phyloP scores from a whole-genome alignment of 2,329 filamentous ascomycete genomes.

The Fusarium nygamai region DNA sequence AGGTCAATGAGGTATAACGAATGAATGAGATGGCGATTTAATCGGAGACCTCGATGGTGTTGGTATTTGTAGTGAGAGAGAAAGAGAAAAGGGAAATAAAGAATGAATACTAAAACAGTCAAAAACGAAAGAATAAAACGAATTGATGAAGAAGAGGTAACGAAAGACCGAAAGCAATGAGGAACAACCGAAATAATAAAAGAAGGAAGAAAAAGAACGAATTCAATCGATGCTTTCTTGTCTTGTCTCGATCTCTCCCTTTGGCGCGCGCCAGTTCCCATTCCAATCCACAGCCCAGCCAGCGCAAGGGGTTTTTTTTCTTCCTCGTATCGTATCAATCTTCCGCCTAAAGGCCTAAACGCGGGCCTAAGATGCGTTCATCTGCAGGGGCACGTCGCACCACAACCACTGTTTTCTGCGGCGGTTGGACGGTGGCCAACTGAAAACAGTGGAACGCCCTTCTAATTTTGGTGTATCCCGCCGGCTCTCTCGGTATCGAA shows the following conservation, averaged over 20 bases:
- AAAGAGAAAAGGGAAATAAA: background rate
- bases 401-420: slow-evolving; percentile 30
- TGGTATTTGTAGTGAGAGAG: background rate
- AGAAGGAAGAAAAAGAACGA: slow-evolving; percentile 13
- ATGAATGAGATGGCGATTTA: background rate
- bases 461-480: slow-evolving; percentile 23
- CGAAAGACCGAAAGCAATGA: slow-evolving; percentile 5
- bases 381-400: slow-evolving; percentile 41
- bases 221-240: slow-evolving; percentile 4
- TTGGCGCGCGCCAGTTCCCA: slow-evolving; percentile 30
- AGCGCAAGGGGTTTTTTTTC: background rate
- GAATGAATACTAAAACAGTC: slow-evolving; percentile 10
- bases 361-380: background rate
- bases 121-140: slow-evolving; percentile 4
- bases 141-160: slow-evolving; percentile 2
- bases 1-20: background rate
- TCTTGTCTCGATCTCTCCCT: background rate
- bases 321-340: slow-evolving; percentile 13
- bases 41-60: slow-evolving; percentile 16
- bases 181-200: slow-evolving; percentile 7
- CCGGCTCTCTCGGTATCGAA: slow-evolving; percentile 11
- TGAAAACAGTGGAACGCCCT: slow-evolving; percentile 20
- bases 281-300: background rate
- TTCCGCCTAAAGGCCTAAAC: background rate
- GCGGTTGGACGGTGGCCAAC: slow-evolving; percentile 28